Evolutionary conservation across 495 filamentous ascomycete genomes (phyloP), one percentile per base, ranked within the genome.

Genomic region (Aspergillus bridgeri): DNA sequence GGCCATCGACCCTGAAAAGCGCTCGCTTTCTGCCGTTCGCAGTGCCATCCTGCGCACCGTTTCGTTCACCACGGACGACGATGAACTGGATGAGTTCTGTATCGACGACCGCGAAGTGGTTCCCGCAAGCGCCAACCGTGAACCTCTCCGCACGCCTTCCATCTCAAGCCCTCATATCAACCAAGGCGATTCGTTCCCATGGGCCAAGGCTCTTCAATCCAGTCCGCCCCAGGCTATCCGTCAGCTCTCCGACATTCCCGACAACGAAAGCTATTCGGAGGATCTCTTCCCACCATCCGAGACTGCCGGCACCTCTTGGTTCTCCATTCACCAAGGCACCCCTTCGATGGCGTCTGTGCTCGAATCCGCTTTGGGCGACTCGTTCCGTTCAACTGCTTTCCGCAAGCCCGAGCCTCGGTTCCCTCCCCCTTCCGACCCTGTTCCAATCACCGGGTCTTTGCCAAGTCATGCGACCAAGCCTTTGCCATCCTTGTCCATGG

Each of bases 11-110:
- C 95, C 94, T 11, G 80, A 81, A 59, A 96, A 91, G 79, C 87
- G 94, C 48, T 96, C 91, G 13, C 78, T 98, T 42, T 77, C 79
- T 27, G 87, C 79, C 56, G 85, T 92, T 52, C 89, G 89, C 58
- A 83, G 90, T 8, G 86, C 85, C 46, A 84, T 98, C 48, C 72
- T 85, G 53, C 86, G 89, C 48, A 86, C 88, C 44, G 81, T 95
- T 64, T 91, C 85, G 74, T 98, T 97, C 82, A 98, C 94, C 46
- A 96, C 90, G 17, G 91, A 96, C 57, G 93, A 97, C 67, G 89
- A 92, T 69, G 78, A 80, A 17, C 74, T 96, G 57, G 95, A 98
- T 75, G 94, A 96, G 63, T 98, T 98, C 82, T 96, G 91, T 78
- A 87, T 86, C 38, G 86, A 89, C 59, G 87, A 91, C 42, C 87